These are phyloP conservation scores for Debaryomyces castellii DNA, from an alignment of 805 yeast genomes.

Conservation along the genomic window DNA sequence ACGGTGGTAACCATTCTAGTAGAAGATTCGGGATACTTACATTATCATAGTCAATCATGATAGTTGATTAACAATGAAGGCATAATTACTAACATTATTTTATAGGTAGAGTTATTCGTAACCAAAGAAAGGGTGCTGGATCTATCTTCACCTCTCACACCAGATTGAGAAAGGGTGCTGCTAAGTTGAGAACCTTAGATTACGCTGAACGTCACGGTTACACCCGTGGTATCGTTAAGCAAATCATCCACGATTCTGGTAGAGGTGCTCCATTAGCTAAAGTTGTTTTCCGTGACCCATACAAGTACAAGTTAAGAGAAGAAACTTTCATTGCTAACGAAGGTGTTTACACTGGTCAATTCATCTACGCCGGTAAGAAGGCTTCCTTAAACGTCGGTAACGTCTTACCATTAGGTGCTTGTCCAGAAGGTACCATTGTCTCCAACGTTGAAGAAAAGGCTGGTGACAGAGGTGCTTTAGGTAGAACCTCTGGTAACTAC, in stretches of 20 bases:
- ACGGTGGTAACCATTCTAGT: no score
- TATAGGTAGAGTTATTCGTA: slow-evolving; percentile 98
- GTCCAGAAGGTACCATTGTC: slow-evolving; percentile 99
- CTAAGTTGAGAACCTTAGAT: slow-evolving; percentile 98
- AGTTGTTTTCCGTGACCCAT: slow-evolving; percentile 99
- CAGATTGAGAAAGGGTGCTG: slow-evolving; percentile 99
- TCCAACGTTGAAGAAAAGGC: slow-evolving; percentile 98
- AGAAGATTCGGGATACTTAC: no score
- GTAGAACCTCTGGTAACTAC: slow-evolving; percentile 99
- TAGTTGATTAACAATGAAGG: no score
- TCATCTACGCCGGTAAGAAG: slow-evolving; percentile 97
- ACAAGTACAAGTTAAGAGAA: slow-evolving; percentile 96
- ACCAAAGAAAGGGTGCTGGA: slow-evolving; percentile 99
- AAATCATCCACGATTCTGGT: slow-evolving; percentile 99
- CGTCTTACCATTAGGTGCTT: slow-evolving; percentile 93
- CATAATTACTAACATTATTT: slow-evolving; percentile 13
- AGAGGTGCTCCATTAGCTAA: slow-evolving; percentile 99
- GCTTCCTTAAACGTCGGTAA: slow-evolving; percentile 97
- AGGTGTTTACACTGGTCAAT: slow-evolving; percentile 99
- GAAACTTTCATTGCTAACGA: slow-evolving; percentile 99
- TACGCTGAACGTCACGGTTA: slow-evolving; percentile 99
- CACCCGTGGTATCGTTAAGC: slow-evolving; percentile 99
- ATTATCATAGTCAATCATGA: neutral
- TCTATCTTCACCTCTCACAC: slow-evolving; percentile 99
- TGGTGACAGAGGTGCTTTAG: slow-evolving; percentile 99